These are phyloP conservation scores for Nepenthes mirabilis DNA, from an alignment of 148 eudicot genomes.

Conservation along the genomic window DNA sequence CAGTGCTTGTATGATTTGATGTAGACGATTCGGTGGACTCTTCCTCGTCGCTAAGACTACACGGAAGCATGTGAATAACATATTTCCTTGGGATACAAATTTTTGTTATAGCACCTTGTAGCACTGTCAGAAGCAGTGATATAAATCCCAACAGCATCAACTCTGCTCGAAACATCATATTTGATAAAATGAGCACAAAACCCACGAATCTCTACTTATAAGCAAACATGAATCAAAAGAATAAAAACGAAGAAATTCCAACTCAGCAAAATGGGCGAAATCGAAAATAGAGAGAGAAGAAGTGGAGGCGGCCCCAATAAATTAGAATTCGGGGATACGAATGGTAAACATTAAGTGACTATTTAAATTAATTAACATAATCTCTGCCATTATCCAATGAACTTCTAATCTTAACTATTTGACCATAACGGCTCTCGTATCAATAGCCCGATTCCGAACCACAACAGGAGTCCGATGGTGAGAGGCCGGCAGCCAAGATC, in stretches of 20 bases:
- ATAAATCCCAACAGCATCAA: constrained; percentile 96
- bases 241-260: neutral
- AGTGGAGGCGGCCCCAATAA: too few relatives aligned
- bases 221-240: neutral
- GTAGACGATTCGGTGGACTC: neutral
- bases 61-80: constrained; percentile 56
- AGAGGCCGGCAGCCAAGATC: too few relatives aligned
- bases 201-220: neutral
- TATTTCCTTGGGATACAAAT: constrained; percentile 43
- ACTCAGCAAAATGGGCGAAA: neutral
- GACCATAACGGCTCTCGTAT: too few relatives aligned
- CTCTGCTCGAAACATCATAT: constrained; percentile 30
- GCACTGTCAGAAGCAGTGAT: constrained; percentile 72
- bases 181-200: constrained; percentile 3
- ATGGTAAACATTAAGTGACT: too few relatives aligned
- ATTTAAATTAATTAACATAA: too few relatives aligned
- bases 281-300: too few relatives aligned
- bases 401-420: too few relatives aligned
- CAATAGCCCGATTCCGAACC: too few relatives aligned
- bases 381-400: too few relatives aligned
- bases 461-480: too few relatives aligned
- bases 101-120: constrained; percentile 49
- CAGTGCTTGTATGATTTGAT: constrained; percentile 9
- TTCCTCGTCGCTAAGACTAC: constrained; percentile 16
- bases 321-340: too few relatives aligned